Conservation (phyloP, 148 eudicot species). For the Camellia lanceoleosa region DNA sequence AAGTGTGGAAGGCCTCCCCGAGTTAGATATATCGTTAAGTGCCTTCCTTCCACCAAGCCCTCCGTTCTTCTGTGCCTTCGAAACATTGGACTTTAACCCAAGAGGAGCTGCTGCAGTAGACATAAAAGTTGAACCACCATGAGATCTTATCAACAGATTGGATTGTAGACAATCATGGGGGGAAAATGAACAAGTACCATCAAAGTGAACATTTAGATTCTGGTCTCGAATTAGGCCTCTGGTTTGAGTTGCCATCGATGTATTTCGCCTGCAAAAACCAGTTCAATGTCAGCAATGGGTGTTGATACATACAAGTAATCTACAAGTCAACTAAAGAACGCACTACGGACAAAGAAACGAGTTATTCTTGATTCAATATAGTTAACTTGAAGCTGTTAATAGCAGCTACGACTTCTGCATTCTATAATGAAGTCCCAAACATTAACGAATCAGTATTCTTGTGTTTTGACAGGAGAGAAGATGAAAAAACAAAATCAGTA, state of each 20-base stretch:
- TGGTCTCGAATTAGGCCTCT: slow-evolving; percentile 40
- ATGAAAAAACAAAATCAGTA: no score
- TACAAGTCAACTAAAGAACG: background rate
- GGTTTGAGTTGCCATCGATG: slow-evolving; percentile 37
- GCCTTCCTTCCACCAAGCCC: slow-evolving; percentile 47
- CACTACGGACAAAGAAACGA: background rate
- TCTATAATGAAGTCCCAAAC: background rate
- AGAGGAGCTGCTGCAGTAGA: slow-evolving; percentile 27
- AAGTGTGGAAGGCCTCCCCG: slow-evolving; percentile 33
- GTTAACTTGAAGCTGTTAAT: background rate
- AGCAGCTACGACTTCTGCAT: background rate
- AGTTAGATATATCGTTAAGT: slow-evolving; percentile 54
- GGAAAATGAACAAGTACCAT: slow-evolving; percentile 28
- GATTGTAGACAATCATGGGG: background rate
- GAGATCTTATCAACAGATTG: background rate
- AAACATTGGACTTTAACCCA: slow-evolving; percentile 28
- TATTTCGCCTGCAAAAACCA: slow-evolving; percentile 5
- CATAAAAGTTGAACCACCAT: background rate
- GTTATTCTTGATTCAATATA: background rate
- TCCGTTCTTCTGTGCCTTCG: slow-evolving; percentile 32
- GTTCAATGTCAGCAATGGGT: background rate
- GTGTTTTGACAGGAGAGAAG: no score
- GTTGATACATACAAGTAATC: background rate
- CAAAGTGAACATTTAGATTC: slow-evolving; percentile 34
- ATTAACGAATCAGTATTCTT: background rate